Evolutionary conservation across 1,139 yeast genomes (phyloP), one percentile per base, ranked within the genome.

Genomic region (Taiozyma sp.): DNA sequence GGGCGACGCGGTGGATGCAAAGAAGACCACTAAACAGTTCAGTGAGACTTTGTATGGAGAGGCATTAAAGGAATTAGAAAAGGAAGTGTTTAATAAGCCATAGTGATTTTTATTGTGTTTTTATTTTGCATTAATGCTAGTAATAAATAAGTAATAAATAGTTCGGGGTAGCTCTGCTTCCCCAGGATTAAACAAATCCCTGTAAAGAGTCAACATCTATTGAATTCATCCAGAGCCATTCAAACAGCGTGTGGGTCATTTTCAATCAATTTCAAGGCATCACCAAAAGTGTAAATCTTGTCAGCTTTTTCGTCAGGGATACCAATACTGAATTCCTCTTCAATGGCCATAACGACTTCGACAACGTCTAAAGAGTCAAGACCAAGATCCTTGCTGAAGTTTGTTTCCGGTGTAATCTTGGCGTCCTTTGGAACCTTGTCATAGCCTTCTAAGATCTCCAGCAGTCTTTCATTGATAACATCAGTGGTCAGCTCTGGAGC

Each of bases 271-370:
- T 87, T 89, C 58, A 88, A 78, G 45, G 96, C 89, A 68, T 89
- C 92, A 48, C 87, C 85, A 57, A 90, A 89, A 30, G 95, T 86
- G 73, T 84, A 87, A 68, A 90, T 81, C 58, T 80, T 79, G 66
- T 89, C 96, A 44, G 96, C 93, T 68, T 87, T 92, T 60, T 83
- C 81, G 70, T 90, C 96, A 46, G 96, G 95, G 67, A 90, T 88
- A 67, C 84, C 87, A 58, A 78, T 74, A 61, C 83, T 81, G 69
- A 84, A 83, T 65, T 89, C 96, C 61, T 83, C 86, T 71, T 90
- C 97, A 56, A 90, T 81, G 63, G 89, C 96, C 90, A 90, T 89
- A 43, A 90, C 80, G 43, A 89, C 92, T 69, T 90, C 97, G 46
- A 88, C 96, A 39, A 87, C 85, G 65, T 90, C 97, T 65, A 90